Base-by-base conservation (phyloP, 139 green algal genomes). In the Chlamydomonas sphaeroides region DNA sequence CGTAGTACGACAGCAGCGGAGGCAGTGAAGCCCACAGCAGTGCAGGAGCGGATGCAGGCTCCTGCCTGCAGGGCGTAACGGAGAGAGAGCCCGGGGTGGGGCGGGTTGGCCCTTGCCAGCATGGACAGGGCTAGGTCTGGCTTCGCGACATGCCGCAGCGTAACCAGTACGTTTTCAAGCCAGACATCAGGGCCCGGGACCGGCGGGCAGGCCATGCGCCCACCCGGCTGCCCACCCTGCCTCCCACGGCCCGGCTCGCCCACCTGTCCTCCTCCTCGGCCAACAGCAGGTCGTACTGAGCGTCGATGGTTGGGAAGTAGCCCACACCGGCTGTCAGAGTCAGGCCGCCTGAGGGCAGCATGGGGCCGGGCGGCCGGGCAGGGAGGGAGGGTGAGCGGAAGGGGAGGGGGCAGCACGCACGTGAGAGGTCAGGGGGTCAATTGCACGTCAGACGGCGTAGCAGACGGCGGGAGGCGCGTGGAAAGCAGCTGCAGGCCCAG, bases 341-440 rank as follows among this genome's bases (percentile, higher is more conserved):
- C 62, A 83, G 63, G 62, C 45, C 62, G 23, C 87, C 72, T 79
- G 72, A n/a, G n/a, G n/a, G n/a, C n/a, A n/a, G n/a, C n/a, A n/a
- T n/a, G n/a, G n/a, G n/a, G n/a, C n/a, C 30, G 8, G 32, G 11
- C 2, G 28, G 28, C 6, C 10, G 65, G 38, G 1, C 21, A 33
- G 23, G 38, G 38, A 53, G 45, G 23, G 3, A 33, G 36, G 23
- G 38, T n/a, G n/a, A n/a, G 5, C 63, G 26, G 32, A 59, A n/a
- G n/a, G n/a, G 21, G 49, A n/a, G 30, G 33, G 11, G 20, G 42
- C 7, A 11, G 8, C 45, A 32, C 3, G 2, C 17, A 45, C 6
- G 63, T 10, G 14, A 10, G 45, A 66, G 5, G 30, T 66, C 5
- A 36, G 30, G 28, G 59, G 5, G 8, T 8, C 5, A 23, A 5